Conservation (phyloP, 345 rosid genomes). For the Linum trigynum region DNA sequence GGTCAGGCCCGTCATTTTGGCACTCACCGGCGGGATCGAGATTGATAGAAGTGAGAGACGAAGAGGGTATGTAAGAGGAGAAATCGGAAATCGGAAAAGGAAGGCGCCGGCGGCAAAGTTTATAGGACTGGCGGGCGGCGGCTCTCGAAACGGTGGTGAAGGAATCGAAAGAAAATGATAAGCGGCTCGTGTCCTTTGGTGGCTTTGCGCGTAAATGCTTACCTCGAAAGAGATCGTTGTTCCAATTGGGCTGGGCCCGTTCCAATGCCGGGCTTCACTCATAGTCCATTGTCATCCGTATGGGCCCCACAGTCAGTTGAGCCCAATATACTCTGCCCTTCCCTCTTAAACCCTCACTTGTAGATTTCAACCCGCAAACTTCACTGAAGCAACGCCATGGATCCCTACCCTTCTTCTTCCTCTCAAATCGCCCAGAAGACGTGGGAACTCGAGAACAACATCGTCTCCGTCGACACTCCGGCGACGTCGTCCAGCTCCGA, state of each 20-base stretch:
- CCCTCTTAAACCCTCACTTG: not conserved
- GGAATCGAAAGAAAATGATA: no score
- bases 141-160: no score
- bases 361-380: not conserved
- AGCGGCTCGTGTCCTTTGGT: no score
- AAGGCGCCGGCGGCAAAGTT: not conserved
- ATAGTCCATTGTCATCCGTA: no score
- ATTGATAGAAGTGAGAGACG: no score
- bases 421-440: conserved; percentile 76
- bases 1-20: conserved; percentile 59
- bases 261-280: not conserved
- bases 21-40: not conserved
- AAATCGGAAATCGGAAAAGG: not conserved
- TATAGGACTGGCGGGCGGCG: no score
- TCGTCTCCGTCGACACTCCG: conserved; percentile 45
- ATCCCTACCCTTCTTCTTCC: conserved; percentile 18
- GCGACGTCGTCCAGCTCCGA: conserved; percentile 20
- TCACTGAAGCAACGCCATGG: not conserved
- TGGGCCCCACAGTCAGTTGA: no score
- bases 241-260: not conserved
- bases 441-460: conserved; percentile 96
- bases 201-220: not conserved
- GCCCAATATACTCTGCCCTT: no score
- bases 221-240: not conserved
- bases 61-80: not conserved